phyloP scores from a whole-genome alignment of 371 early-diverging fungal genomes.

The Mortierella sp. region DNA sequence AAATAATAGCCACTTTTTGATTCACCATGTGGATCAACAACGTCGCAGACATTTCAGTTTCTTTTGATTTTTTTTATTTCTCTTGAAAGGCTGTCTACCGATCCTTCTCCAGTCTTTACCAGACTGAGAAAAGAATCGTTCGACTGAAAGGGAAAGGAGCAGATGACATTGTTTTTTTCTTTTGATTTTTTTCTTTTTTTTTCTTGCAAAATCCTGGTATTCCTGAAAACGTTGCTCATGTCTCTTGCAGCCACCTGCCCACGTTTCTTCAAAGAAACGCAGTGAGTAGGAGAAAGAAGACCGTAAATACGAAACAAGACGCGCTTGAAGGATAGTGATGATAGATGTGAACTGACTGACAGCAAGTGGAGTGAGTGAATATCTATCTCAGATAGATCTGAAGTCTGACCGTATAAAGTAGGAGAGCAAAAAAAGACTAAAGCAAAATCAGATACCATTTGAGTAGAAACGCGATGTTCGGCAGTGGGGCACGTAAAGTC shows the following conservation, averaged over 20 bases:
- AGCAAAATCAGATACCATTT: slow-evolving; percentile 2
- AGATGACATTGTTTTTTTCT: background rate
- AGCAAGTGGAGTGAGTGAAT: background rate
- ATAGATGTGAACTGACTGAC: background rate
- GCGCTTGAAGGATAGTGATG: background rate
- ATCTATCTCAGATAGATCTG: slow-evolving; percentile 6
- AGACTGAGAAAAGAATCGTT: slow-evolving; percentile 1
- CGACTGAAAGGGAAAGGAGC: background rate
- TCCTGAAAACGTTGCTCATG: background rate
- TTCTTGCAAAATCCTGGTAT: background rate
- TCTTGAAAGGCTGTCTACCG: background rate
- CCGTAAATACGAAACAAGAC: background rate
- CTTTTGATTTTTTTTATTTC: background rate
- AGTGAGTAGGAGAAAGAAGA: background rate
- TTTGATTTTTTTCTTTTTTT: background rate
- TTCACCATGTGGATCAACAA: no score
- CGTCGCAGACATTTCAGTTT: no score
- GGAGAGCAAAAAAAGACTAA: background rate
- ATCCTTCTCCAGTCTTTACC: background rate
- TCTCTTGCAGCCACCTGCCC: background rate
- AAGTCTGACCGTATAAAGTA: background rate
- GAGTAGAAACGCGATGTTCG: background rate
- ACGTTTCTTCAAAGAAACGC: background rate
- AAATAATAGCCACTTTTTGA: no score
- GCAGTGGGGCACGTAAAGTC: background rate